Conservation (phyloP, 169 alveolate genomes). For the Plasmodium vivax region DNA sequence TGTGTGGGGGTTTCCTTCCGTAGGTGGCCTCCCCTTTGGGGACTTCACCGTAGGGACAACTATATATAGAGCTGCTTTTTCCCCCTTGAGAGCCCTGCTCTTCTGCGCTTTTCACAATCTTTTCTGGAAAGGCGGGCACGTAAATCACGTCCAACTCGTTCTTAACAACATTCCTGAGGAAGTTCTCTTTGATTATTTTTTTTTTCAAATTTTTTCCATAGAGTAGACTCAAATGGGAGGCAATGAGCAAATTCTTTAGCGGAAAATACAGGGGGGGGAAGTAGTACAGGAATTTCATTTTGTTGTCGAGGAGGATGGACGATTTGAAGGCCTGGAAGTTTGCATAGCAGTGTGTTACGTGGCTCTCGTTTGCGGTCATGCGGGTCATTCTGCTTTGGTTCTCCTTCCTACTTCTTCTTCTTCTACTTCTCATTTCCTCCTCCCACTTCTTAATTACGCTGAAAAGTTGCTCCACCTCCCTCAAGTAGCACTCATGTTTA, state of each 20-base stretch:
- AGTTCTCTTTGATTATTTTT: neutral
- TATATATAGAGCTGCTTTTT: neutral
- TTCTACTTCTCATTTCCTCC: neutral
- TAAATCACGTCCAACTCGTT: conserved; percentile 53
- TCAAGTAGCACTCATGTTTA: conserved; percentile 39
- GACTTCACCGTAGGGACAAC: neutral
- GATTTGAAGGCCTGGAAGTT: conserved; percentile 31
- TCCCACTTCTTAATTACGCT: neutral
- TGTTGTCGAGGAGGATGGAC: conserved; percentile 17
- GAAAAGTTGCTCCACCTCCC: conserved; percentile 39
- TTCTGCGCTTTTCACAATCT: conserved; percentile 6
- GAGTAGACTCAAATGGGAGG: conserved; percentile 33
- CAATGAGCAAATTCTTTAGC: conserved; percentile 26
- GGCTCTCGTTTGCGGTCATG: neutral
- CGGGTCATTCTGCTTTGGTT: neutral
- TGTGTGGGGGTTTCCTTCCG: neutral
- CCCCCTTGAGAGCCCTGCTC: neutral
- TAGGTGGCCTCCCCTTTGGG: neutral
- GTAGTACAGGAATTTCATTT: conserved; percentile 36
- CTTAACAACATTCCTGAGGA: conserved; percentile 39
- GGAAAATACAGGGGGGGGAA: conserved; percentile 61
- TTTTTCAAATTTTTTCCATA: neutral
- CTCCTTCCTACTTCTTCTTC: neutral
- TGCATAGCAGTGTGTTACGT: neutral
- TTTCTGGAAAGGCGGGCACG: neutral